These are phyloP conservation scores for Lolium multiflorum DNA, from an alignment of 176 grass and related monocot genomes.

Conservation along the genomic window DNA sequence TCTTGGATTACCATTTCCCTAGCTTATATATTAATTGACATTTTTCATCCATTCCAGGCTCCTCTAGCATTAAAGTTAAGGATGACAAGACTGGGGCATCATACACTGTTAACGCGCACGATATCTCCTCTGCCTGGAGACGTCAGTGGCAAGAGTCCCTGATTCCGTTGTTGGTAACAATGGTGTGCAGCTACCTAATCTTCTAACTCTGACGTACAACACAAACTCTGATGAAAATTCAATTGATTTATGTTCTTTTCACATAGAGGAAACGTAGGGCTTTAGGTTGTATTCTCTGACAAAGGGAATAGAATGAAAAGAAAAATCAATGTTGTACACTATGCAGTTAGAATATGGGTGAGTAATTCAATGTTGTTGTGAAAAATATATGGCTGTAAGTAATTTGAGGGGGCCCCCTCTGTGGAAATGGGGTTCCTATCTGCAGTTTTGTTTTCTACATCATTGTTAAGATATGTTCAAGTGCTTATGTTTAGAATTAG, in stretches of 20 bases:
- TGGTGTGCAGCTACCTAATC: constrained; percentile 48
- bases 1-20: background rate
- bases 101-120: constrained; percentile 60
- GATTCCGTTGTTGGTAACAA: constrained; percentile 53
- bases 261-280: constrained; percentile 34
- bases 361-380: constrained; percentile 36
- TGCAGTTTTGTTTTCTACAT: background rate
- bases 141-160: constrained; percentile 47
- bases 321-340: constrained; percentile 18
- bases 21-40: constrained; percentile 14
- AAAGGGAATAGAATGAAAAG: constrained; percentile 23
- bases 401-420: background rate
- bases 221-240: constrained; percentile 37
- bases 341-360: background rate
- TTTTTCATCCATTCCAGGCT: constrained; percentile 61
- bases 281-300: constrained; percentile 48
- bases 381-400: constrained; percentile 25
- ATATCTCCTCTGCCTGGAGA: constrained; percentile 63
- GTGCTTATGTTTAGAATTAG: background rate
- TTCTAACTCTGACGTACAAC: constrained; percentile 42
- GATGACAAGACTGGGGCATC: constrained; percentile 61
- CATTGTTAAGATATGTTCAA: background rate
- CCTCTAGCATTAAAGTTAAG: constrained; percentile 89
- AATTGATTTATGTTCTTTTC: constrained; percentile 58
- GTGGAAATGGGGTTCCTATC: background rate